Evolutionary conservation across 331 rosid genomes (phyloP), one percentile per base, ranked within the genome.

Genomic region (Acacia pycnantha): DNA sequence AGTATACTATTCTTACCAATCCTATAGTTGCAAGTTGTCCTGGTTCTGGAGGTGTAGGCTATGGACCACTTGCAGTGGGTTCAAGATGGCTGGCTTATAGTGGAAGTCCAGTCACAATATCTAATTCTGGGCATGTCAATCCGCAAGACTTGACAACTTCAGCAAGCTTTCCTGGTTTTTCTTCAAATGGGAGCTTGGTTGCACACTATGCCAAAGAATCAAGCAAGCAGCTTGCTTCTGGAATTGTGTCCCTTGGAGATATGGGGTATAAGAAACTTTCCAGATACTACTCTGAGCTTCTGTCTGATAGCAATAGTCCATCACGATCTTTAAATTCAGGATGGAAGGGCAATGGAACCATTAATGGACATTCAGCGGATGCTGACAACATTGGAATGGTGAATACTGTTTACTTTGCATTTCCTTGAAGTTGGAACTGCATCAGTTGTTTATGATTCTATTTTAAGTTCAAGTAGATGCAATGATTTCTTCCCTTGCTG

Each of bases 31-130:
- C 73, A 74, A 89, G 90, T 59, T 81, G 81, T 77, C 92, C 91
- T 82, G 88, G 97, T 73, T 89, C 89, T 64, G 97, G 97, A 77
- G 93, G 94, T 76, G 84, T 89, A 56, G 94, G 98, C 68, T 92
- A 88, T 73, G 99, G 99, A 82, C 97, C 99, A 71, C 97, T 96
- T 81, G 99, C 99, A 0, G 89, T 94, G 70, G 99, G 99, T 58
- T 87, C 97, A 43, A 90, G 99, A 87, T 96, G 98, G 99, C 76
- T 96, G 61, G 99, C 99, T 76, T 96, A 96, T 73, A 96, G 98
- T 87, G 98, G 98, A 82, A 84, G 91, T 73, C 94, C 92, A 3
- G 87, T 91, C 77, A 80, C 72, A 16, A 80, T 75, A 40, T 85
- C 90, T 35, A 82, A 82, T 87, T 76, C 90, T 0, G 97, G 93